Evolutionary conservation across 495 filamentous ascomycete species (phyloP).

Genomic region (Lepidopterella palustris): DNA sequence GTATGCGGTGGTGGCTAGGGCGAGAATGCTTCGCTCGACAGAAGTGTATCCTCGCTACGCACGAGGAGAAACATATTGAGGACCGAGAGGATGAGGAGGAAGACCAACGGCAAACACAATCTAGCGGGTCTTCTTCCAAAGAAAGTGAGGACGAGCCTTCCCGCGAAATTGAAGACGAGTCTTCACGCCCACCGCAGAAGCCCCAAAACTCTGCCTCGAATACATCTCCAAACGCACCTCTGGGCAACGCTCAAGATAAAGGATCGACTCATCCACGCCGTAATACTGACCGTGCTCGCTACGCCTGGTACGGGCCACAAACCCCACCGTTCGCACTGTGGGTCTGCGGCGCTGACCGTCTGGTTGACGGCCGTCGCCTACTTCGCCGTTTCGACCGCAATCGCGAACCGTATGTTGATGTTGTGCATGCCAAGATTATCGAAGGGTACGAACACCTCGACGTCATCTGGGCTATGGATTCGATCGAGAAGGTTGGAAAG

Average conservation of each 20-base stretch:
- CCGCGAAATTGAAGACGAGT: neutral
- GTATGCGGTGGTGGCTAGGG: constrained; percentile 95
- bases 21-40: constrained; percentile 85
- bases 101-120: constrained; percentile 26
- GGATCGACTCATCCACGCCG: neutral
- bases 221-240: neutral
- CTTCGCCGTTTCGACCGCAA: constrained; percentile 68
- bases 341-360: constrained; percentile 71
- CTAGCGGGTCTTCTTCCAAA: constrained; percentile 25
- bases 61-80: constrained; percentile 58
- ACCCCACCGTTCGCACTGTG: constrained; percentile 85
- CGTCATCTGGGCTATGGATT: constrained; percentile 93
- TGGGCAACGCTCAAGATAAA: constrained; percentile 13
- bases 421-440: constrained; percentile 79
- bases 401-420: constrained; percentile 69
- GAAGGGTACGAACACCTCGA: constrained; percentile 89
- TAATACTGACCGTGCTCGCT: constrained; percentile 26
- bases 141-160: constrained; percentile 12
- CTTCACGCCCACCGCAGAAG: neutral
- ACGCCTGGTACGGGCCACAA: constrained; percentile 74
- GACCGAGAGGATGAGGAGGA: constrained; percentile 52
- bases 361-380: constrained; percentile 77
- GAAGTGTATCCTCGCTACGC: constrained; percentile 80
- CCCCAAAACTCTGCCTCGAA: neutral
- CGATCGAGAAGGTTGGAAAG: constrained; percentile 71